These are phyloP conservation scores for Aspergillus panamensis DNA, from an alignment of 495 filamentous ascomycete species.

Conservation along the genomic window DNA sequence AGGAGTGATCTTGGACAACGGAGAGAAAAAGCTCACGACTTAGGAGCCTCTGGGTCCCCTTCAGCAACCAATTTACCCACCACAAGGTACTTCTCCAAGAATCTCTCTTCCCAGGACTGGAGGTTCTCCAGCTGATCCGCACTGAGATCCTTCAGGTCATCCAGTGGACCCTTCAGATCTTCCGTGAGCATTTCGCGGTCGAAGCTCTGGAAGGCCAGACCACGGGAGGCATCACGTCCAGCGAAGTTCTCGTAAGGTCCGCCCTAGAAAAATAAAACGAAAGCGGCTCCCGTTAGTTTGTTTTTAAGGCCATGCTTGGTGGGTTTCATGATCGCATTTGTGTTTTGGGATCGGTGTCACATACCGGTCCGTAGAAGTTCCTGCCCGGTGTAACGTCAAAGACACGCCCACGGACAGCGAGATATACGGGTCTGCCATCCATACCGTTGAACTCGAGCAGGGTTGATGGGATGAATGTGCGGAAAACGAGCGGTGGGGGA, in stretches of 20 bases:
- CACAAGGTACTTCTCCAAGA: slow-evolving; percentile 88
- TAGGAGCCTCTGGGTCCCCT: slow-evolving; percentile 53
- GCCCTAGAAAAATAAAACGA: slow-evolving; percentile 38
- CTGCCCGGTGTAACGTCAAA: slow-evolving; percentile 83
- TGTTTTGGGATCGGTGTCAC: slow-evolving; percentile 10
- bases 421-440: slow-evolving; percentile 69
- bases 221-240: slow-evolving; percentile 87
- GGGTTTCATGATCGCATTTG: not conserved
- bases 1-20: slow-evolving; percentile 13
- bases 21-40: slow-evolving; percentile 21
- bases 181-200: slow-evolving; percentile 96
- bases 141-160: slow-evolving; percentile 71
- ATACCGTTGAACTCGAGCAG: slow-evolving; percentile 85
- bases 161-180: slow-evolving; percentile 81
- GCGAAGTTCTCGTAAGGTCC: slow-evolving; percentile 94
- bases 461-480: slow-evolving; percentile 82
- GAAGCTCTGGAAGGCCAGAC: slow-evolving; percentile 88
- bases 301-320: not conserved
- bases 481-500: slow-evolving; percentile 77
- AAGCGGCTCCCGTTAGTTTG: not conserved
- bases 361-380: slow-evolving; percentile 84
- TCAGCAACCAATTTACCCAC: slow-evolving; percentile 86
- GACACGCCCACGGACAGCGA: slow-evolving; percentile 78
- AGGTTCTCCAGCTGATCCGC: slow-evolving; percentile 78
- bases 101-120: slow-evolving; percentile 87